These are phyloP conservation scores for Leccinum olivaceopallidum DNA, from an alignment of 768 basidiomycete species.

Conservation along the genomic window DNA sequence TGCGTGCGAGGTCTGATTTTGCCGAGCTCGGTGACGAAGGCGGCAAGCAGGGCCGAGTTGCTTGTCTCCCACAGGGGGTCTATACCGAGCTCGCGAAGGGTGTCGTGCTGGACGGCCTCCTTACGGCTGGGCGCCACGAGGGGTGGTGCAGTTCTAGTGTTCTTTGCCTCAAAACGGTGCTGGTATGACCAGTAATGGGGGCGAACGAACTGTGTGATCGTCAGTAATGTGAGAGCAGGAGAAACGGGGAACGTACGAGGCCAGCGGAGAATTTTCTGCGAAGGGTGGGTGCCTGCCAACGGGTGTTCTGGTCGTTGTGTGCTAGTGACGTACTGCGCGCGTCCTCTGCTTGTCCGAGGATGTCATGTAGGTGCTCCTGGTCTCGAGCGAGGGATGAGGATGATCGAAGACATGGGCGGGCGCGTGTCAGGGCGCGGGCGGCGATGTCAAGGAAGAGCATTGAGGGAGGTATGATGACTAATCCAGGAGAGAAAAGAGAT, in stretches of 20 bases:
- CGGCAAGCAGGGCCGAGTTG: slow-evolving; percentile 57
- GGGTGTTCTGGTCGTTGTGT: neutral
- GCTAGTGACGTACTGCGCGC: slow-evolving; percentile 20
- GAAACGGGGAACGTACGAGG: slow-evolving; percentile 15
- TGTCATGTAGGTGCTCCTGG: slow-evolving; percentile 23
- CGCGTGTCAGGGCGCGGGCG: slow-evolving; percentile 17
- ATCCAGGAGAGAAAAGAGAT: neutral
- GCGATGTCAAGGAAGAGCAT: slow-evolving; percentile 17
- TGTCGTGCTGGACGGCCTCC: slow-evolving; percentile 58
- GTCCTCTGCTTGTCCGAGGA: slow-evolving; percentile 27
- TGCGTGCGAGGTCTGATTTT: slow-evolving; percentile 71
- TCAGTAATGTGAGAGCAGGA: neutral
- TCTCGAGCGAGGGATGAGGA: slow-evolving; percentile 27
- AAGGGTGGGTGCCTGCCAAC: slow-evolving; percentile 26
- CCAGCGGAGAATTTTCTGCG: slow-evolving; percentile 29
- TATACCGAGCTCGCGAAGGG: slow-evolving; percentile 69
- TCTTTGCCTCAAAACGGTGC: slow-evolving; percentile 33
- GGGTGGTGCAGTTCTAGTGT: slow-evolving; percentile 30
- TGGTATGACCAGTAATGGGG: slow-evolving; percentile 46
- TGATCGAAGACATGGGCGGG: slow-evolving; percentile 5
- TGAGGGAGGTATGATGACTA: neutral
- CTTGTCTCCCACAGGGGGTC: slow-evolving; percentile 72
- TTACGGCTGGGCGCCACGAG: slow-evolving; percentile 56
- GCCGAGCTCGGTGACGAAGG: slow-evolving; percentile 72
- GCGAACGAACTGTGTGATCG: slow-evolving; percentile 42